Conservation (phyloP, 2,329 filamentous ascomycete genomes). For the Cladophialophora bantiana region DNA sequence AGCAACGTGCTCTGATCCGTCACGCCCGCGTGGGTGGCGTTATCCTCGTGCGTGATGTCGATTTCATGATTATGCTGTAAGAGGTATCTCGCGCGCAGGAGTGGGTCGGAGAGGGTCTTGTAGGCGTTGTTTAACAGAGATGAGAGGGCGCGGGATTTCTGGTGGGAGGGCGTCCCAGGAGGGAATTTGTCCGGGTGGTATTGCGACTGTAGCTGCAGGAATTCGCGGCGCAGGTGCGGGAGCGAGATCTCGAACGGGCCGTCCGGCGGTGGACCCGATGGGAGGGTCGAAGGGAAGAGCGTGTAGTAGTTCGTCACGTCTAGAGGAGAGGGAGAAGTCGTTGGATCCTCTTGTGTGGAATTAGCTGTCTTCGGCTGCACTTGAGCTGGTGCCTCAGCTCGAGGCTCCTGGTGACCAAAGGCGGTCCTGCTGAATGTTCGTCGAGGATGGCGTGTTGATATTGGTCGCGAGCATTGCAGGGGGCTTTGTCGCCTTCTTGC, state of each 20-base stretch:
- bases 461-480: not conserved
- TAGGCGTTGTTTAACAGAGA: slow-evolving; percentile 91
- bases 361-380: not conserved
- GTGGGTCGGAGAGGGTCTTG: slow-evolving; percentile 78
- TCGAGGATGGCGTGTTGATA: not conserved
- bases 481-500: not conserved
- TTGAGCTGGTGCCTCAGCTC: not conserved
- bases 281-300: slow-evolving; percentile 83
- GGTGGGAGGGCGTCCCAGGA: slow-evolving; percentile 53
- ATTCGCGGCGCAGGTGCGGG: slow-evolving; percentile 77
- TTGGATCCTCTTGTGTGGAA: not conserved
- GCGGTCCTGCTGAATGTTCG: slow-evolving; percentile 23
- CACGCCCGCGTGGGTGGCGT: slow-evolving; percentile 66
- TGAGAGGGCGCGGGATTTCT: slow-evolving; percentile 76
- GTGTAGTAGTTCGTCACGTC: slow-evolving; percentile 72
- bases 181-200: slow-evolving; percentile 60
- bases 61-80: slow-evolving; percentile 70
- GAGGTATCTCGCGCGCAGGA: slow-evolving; percentile 87
- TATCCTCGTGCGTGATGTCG: slow-evolving; percentile 77
- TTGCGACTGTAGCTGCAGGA: slow-evolving; percentile 76
- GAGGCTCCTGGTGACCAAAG: not conserved
- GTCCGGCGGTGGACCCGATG: slow-evolving; percentile 75
- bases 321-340: slow-evolving; percentile 3
- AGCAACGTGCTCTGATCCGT: slow-evolving; percentile 77
- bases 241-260: slow-evolving; percentile 79